Conservation (phyloP, 2,329 filamentous ascomycete genomes). For the Drechslerella dactyloides region DNA sequence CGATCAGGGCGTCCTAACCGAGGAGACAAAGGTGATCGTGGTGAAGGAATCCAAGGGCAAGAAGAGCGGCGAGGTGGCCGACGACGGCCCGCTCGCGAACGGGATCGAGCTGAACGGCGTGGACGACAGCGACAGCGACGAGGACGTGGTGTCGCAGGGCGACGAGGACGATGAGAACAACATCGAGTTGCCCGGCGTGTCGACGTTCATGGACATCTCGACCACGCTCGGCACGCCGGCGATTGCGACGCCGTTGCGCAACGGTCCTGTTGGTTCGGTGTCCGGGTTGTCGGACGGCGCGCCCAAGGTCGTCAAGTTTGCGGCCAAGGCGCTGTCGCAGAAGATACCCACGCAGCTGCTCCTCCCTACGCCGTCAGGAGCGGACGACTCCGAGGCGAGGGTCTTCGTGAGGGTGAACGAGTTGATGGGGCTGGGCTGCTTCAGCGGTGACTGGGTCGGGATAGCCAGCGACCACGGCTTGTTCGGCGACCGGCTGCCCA, state of each 20-base stretch:
- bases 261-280: conserved; percentile 56
- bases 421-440: conserved; percentile 88
- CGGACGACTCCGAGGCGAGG: conserved; percentile 84
- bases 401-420: conserved; percentile 89
- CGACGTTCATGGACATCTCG: conserved; percentile 48
- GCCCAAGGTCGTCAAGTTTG: conserved; percentile 44
- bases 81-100: conserved; percentile 59
- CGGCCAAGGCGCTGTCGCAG: conserved; percentile 55
- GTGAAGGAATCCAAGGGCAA: conserved; percentile 55
- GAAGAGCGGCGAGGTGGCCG: conserved; percentile 7
- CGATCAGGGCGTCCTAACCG: conserved; percentile 78
- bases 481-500: conserved; percentile 56
- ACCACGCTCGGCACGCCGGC: conserved; percentile 41
- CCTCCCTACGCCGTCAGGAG: conserved; percentile 76
- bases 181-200: conserved; percentile 38
- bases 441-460: conserved; percentile 92
- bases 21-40: conserved; percentile 82
- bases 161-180: conserved; percentile 55
- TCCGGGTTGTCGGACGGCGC: conserved; percentile 69
- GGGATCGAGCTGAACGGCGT: conserved; percentile 64
- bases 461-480: conserved; percentile 55
- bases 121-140: conserved; percentile 67
- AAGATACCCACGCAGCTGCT: conserved; percentile 77
- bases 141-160: conserved; percentile 59
- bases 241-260: conserved; percentile 36